Evolutionary conservation across 78 protist species (phyloP).

Genomic region (Capsaspora owczarzaki): DNA sequence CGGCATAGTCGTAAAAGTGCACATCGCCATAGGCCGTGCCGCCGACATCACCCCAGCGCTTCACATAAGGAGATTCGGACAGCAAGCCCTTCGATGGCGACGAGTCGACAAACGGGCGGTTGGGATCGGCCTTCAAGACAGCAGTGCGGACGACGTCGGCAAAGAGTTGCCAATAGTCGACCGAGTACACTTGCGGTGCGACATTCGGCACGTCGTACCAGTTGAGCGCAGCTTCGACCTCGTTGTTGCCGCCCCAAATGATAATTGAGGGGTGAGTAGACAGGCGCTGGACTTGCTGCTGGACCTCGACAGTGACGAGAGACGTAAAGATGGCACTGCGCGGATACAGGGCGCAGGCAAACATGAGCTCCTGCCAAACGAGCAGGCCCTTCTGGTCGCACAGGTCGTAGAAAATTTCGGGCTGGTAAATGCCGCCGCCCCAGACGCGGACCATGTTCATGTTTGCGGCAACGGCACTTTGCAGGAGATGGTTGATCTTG

Average conservation of each 20-base stretch:
- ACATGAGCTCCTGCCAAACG: constrained; percentile 82
- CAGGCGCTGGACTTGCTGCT: constrained; percentile 46
- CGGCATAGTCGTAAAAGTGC: constrained; percentile 25
- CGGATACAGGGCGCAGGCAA: constrained; percentile 66
- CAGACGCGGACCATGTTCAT: not conserved
- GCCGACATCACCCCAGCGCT: not conserved
- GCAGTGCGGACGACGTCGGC: constrained; percentile 35
- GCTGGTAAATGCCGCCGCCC: constrained; percentile 1
- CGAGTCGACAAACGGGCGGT: not conserved
- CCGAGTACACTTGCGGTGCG: constrained; percentile 26
- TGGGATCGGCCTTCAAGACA: constrained; percentile 13
- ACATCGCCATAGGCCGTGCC: constrained; percentile 26
- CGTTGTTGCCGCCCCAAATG: constrained; percentile 79
- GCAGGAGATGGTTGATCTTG: not conserved
- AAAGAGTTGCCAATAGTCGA: constrained; percentile 52
- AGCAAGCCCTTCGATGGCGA: not conserved
- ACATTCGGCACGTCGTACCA: constrained; percentile 35
- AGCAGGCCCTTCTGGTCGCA: constrained; percentile 62
- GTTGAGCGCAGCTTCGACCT: constrained; percentile 49
- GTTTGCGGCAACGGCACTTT: not conserved
- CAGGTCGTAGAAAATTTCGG: constrained; percentile 28
- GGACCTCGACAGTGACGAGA: constrained; percentile 5
- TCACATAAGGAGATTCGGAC: not conserved
- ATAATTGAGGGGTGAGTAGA: constrained; percentile 48
- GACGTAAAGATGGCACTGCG: not conserved